phyloP scores from a whole-genome alignment of 768 basidiomycete genomes.

The Boletus pseudopeckii region DNA sequence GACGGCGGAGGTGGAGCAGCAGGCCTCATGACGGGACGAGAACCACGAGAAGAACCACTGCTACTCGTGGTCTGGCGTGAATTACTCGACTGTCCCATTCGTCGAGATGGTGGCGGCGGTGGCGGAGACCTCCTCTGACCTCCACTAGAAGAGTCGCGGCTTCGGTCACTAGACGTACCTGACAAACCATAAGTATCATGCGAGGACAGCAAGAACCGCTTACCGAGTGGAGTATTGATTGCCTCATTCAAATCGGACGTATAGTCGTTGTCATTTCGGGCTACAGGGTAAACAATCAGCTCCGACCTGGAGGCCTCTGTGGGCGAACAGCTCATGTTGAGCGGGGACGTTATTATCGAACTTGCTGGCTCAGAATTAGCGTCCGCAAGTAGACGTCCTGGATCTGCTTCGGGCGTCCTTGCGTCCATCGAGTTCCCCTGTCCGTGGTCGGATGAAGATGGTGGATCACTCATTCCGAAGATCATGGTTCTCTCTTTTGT shows the following conservation, averaged over 20 bases:
- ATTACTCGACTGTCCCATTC: not conserved
- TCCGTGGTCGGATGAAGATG: not conserved
- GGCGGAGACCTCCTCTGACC: conserved; percentile 3
- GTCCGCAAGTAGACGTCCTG: not conserved
- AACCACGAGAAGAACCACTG: not conserved
- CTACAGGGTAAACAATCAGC: not conserved
- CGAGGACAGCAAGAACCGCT: not conserved
- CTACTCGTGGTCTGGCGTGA: not conserved
- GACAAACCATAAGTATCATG: not conserved
- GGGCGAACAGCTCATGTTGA: not conserved
- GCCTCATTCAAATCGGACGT: not conserved
- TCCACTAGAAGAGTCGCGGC: not conserved
- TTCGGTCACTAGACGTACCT: not conserved
- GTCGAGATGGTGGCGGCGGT: not conserved
- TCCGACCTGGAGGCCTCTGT: not conserved
- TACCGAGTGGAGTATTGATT: conserved; percentile 3
- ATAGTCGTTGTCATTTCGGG: not conserved
- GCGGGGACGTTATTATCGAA: not conserved
- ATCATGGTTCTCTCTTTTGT: conserved; percentile 1
- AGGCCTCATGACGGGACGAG: conserved; percentile 4
- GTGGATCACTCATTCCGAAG: not conserved
- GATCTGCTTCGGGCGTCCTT: not conserved
- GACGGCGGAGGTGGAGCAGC: conserved; percentile 5
- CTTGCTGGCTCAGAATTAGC: not conserved
- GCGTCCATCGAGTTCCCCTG: not conserved